Conservation (phyloP, 2,329 filamentous ascomycete genomes). For the Aspergillus oerlinghausenensis region DNA sequence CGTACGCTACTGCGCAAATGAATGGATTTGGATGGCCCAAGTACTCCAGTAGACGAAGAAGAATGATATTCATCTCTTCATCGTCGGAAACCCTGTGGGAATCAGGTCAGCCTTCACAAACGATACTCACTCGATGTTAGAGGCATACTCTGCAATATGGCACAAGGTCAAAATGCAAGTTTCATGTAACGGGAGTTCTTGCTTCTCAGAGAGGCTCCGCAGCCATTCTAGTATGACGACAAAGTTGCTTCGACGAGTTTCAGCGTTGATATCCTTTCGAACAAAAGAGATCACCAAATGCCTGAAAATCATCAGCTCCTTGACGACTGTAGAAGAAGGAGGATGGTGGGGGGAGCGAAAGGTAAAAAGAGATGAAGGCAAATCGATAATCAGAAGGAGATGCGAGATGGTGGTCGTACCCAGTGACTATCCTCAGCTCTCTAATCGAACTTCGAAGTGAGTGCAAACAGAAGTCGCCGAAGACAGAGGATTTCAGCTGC, state of each 20-base stretch:
- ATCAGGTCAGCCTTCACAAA: conserved; percentile 7
- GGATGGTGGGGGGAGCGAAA: background rate
- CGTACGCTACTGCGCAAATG: conserved; percentile 74
- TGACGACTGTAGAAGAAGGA: conserved; percentile 3
- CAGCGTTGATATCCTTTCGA: conserved; percentile 42
- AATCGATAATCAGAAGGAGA: background rate
- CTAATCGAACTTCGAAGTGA: conserved; percentile 78
- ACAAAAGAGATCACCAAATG: conserved; percentile 65
- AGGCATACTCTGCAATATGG: conserved; percentile 65
- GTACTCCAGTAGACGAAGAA: conserved; percentile 80
- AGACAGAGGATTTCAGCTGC: conserved; percentile 60
- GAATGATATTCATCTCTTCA: conserved; percentile 78
- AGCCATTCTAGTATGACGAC: conserved; percentile 67
- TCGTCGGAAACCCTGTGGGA: conserved; percentile 61
- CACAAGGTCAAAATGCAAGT: conserved; percentile 82
- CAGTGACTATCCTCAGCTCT: conserved; percentile 78
- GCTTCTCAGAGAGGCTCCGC: conserved; percentile 65
- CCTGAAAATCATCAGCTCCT: conserved; percentile 34
- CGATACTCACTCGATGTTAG: background rate
- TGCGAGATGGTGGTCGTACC: conserved; percentile 37
- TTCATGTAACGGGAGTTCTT: conserved; percentile 66
- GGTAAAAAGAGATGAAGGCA: background rate
- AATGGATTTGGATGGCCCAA: conserved; percentile 78
- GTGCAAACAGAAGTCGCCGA: conserved; percentile 77
- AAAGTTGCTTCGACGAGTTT: conserved; percentile 59